These are phyloP conservation scores for Dothideomycetidae sp. DNA, from an alignment of 2,329 filamentous ascomycete genomes.

Conservation along the genomic window DNA sequence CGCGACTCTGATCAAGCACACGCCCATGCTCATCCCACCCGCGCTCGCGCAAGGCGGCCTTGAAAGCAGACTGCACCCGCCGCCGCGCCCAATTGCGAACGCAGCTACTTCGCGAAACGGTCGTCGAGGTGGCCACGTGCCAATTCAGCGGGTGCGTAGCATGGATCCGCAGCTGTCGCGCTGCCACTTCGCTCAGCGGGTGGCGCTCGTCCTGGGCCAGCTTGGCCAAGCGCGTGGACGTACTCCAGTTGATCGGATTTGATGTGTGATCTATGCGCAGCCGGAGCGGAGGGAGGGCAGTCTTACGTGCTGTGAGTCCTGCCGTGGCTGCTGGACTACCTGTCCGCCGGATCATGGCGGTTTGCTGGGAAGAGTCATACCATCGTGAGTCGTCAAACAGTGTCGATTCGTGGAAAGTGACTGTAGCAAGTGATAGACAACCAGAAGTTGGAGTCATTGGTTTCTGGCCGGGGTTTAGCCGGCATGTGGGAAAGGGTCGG, in stretches of 20 bases:
- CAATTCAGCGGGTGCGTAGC: slow-evolving; percentile 33
- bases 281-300: slow-evolving; percentile 12
- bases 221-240: slow-evolving; percentile 14
- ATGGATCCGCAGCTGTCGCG: slow-evolving; percentile 14
- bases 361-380: too few species aligned
- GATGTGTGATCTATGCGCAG: slow-evolving; percentile 15
- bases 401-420: slow-evolving; percentile 8
- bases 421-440: too few species aligned
- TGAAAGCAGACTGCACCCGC: slow-evolving; percentile 32
- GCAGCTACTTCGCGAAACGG: slow-evolving; percentile 26
- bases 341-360: too few species aligned
- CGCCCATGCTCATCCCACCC: slow-evolving; percentile 23
- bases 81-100: slow-evolving; percentile 34
- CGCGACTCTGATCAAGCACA: not conserved
- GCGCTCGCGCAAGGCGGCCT: slow-evolving; percentile 29
- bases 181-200: slow-evolving; percentile 22
- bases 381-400: too few species aligned
- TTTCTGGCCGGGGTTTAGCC: too few species aligned
- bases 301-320: not conserved
- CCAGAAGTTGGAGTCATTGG: too few species aligned
- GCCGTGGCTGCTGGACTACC: too few species aligned
- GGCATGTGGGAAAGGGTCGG: too few species aligned
- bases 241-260: slow-evolving; percentile 17
- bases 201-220: slow-evolving; percentile 17
- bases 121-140: slow-evolving; percentile 25